Evolutionary conservation across 176 grass and related monocot species (phyloP).

Genomic region (Carex parvula): DNA sequence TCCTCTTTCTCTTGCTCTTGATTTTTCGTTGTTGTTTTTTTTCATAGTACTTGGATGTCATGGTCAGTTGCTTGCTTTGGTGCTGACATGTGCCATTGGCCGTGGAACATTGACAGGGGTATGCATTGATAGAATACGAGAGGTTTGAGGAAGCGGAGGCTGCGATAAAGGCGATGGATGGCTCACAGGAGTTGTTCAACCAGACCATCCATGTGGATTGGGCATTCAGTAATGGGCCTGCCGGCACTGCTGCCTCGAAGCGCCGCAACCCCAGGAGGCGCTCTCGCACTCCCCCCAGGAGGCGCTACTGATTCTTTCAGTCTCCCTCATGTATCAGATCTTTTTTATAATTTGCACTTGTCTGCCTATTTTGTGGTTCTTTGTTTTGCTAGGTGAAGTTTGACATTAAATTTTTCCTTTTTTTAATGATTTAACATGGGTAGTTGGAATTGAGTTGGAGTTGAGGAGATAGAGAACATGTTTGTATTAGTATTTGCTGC

Average conservation of each 20-base stretch:
- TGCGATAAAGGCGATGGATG: constrained; percentile 14
- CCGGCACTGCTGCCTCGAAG: background rate
- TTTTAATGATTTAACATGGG: background rate
- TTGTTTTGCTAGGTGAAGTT: background rate
- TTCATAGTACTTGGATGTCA: background rate
- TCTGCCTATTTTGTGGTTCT: background rate
- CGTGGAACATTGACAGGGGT: background rate
- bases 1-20: background rate
- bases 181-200: background rate
- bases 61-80: background rate
- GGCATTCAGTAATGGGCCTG: constrained; percentile 22
- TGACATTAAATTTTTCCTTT: background rate
- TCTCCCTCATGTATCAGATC: background rate
- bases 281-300: constrained; percentile 51
- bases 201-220: constrained; percentile 21
- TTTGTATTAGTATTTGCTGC: background rate
- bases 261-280: constrained; percentile 28
- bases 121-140: constrained; percentile 22
- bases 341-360: background rate
- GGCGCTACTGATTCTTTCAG: constrained; percentile 39
- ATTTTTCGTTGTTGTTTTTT: background rate
- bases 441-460: background rate
- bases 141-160: constrained; percentile 16
- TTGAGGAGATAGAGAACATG: background rate
- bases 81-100: background rate